Conservation (phyloP, 257 asterid genomes). For the Solanum tarapatanum region DNA sequence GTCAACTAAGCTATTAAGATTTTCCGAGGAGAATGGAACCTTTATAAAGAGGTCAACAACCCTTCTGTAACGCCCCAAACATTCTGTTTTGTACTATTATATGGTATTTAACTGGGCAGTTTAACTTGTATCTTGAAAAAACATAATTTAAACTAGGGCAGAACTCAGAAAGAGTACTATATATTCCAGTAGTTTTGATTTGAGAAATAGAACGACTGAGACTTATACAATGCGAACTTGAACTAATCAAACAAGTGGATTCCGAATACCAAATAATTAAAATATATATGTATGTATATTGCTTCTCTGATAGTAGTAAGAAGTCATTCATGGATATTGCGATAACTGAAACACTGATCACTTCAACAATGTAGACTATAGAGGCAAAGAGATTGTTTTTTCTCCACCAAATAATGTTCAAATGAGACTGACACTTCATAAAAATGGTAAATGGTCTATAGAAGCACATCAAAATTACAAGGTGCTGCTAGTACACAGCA, state of each 20-base stretch:
- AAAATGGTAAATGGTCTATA: background rate
- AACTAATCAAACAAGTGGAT: background rate
- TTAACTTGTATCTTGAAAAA: background rate
- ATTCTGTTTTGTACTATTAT: background rate
- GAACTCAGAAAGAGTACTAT: background rate
- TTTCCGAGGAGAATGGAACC: too few species aligned
- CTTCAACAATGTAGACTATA: background rate
- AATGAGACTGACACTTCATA: background rate
- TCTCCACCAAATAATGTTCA: background rate
- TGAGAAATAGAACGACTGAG: background rate
- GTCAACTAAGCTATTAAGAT: background rate
- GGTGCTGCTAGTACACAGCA: conserved; percentile 20
- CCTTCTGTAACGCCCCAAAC: background rate
- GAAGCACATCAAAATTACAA: background rate
- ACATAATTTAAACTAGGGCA: background rate
- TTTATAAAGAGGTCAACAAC: background rate
- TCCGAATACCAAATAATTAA: background rate
- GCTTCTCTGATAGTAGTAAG: too few species aligned
- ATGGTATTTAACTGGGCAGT: too few species aligned
- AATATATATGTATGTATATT: too few species aligned
- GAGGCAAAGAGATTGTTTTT: background rate
- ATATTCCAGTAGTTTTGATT: background rate
- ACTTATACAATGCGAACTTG: background rate
- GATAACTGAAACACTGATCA: background rate
- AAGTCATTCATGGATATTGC: background rate